Evolutionary conservation across 805 yeast genomes (phyloP).

Genomic region (Danielozyma ontarioensis): DNA sequence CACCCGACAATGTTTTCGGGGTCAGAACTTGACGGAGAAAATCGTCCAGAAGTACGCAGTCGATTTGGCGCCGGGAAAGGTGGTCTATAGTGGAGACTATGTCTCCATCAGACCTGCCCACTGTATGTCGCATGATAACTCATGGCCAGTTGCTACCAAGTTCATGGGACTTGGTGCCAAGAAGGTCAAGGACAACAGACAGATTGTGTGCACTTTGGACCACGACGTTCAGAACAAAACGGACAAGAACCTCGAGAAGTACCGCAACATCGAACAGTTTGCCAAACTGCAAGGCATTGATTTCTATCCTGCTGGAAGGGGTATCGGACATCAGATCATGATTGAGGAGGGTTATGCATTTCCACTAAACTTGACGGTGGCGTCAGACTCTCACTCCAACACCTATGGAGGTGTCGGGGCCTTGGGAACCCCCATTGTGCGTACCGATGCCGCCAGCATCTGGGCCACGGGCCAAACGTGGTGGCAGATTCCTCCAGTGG

Average conservation of each 20-base stretch:
- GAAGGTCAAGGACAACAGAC: slow-evolving; percentile 75
- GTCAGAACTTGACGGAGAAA: slow-evolving; percentile 92
- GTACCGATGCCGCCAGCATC: slow-evolving; percentile 98
- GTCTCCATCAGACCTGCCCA: slow-evolving; percentile 93
- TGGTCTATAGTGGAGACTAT: slow-evolving; percentile 86
- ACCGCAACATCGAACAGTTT: slow-evolving; percentile 80
- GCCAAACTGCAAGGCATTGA: slow-evolving; percentile 90
- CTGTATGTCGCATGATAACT: slow-evolving; percentile 98
- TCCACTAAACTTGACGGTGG: slow-evolving; percentile 89
- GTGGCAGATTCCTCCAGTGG: slow-evolving; percentile 99
- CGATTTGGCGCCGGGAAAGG: slow-evolving; percentile 69
- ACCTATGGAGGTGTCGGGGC: slow-evolving; percentile 97
- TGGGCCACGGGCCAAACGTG: slow-evolving; percentile 99
- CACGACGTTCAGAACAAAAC: slow-evolving; percentile 96
- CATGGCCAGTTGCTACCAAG: slow-evolving; percentile 98
- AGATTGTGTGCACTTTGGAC: slow-evolving; percentile 93
- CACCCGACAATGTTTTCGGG: slow-evolving; percentile 19
- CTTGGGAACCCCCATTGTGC: slow-evolving; percentile 93
- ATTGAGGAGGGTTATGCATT: slow-evolving; percentile 98
- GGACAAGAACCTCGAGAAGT: slow-evolving; percentile 84
- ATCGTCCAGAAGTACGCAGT: slow-evolving; percentile 92
- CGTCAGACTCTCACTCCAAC: slow-evolving; percentile 96
- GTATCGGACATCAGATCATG: slow-evolving; percentile 99
- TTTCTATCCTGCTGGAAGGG: slow-evolving; percentile 98
- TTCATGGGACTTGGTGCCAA: slow-evolving; percentile 93